Evolutionary conservation across 495 filamentous ascomycete species (phyloP).

Genomic region (Penicillium psychrofluorescens): DNA sequence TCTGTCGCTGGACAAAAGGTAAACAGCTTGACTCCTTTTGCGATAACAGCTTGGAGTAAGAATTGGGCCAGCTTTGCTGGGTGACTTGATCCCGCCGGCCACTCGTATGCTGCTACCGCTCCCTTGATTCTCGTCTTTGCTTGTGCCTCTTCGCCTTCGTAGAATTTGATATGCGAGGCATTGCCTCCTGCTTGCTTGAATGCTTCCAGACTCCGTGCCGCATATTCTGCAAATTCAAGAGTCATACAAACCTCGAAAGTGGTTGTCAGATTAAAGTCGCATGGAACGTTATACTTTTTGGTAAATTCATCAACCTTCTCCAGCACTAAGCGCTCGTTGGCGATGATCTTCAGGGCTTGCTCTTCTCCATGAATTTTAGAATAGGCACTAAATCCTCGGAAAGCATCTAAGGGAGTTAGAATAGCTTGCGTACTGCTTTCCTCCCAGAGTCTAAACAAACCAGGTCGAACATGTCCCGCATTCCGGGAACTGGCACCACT

Average conservation of each 20-base stretch:
- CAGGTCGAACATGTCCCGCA: constrained; percentile 27
- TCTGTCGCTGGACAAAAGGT: constrained; percentile 21
- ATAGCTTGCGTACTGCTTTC: not conserved
- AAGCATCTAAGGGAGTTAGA: constrained; percentile 15
- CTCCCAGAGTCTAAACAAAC: constrained; percentile 2
- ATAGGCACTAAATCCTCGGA: constrained; percentile 26
- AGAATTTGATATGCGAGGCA: constrained; percentile 17
- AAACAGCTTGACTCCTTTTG: constrained; percentile 13
- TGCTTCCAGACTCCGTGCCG: constrained; percentile 16
- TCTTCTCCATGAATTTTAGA: constrained; percentile 19
- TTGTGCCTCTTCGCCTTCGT: constrained; percentile 15
- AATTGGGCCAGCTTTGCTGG: constrained; percentile 26
- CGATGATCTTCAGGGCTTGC: constrained; percentile 23
- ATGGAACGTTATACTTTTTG: constrained; percentile 18
- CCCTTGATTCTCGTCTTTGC: constrained; percentile 13
- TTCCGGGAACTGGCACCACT: constrained; percentile 25
- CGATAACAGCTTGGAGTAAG: constrained; percentile 14
- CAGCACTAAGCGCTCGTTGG: constrained; percentile 20
- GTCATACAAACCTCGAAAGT: constrained; percentile 30
- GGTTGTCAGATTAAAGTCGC: constrained; percentile 21
- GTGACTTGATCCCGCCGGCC: constrained; percentile 24
- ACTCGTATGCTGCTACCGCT: constrained; percentile 26
- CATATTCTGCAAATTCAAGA: constrained; percentile 18
- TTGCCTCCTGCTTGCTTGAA: constrained; percentile 21
- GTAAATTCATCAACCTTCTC: constrained; percentile 18